These are phyloP conservation scores for Durotheca rogersii DNA, from an alignment of 495 filamentous ascomycete species.

Conservation along the genomic window DNA sequence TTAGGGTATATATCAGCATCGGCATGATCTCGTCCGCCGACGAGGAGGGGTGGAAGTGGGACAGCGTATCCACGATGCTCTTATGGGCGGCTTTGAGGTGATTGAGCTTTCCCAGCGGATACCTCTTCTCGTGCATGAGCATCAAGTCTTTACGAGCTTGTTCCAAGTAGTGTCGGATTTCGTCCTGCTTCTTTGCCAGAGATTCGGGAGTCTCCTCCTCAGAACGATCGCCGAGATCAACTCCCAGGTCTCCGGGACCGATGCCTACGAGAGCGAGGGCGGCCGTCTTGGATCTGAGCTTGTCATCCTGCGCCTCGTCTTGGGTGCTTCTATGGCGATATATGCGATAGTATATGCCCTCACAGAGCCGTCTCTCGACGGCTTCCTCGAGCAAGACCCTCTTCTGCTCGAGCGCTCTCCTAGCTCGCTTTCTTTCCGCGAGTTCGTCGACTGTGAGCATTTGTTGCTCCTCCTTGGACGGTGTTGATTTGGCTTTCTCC, in stretches of 20 bases:
- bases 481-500: conserved; percentile 45
- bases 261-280: conserved; percentile 89
- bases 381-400: conserved; percentile 81
- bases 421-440: conserved; percentile 71
- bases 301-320: conserved; percentile 94
- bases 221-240: conserved; percentile 62
- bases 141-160: conserved; percentile 70
- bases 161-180: conserved; percentile 71
- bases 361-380: conserved; percentile 83
- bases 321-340: conserved; percentile 90
- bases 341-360: conserved; percentile 80
- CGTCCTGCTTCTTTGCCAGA: conserved; percentile 62
- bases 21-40: conserved; percentile 97
- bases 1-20: conserved; percentile 91
- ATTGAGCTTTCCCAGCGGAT: conserved; percentile 87
- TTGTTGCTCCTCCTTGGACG: conserved; percentile 63
- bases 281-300: conserved; percentile 90
- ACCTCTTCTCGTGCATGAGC: conserved; percentile 82
- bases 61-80: conserved; percentile 85
- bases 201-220: conserved; percentile 47
- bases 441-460: conserved; percentile 92
- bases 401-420: conserved; percentile 75
- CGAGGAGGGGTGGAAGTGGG: conserved; percentile 78
- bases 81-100: conserved; percentile 88
- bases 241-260: conserved; percentile 78